Percentiles rank a stretch among this genome's conserved stretches.
These are phyloP conservation scores for Protomyces macrosporus DNA, from an alignment of 1,139 yeast species.

Conservation along the genomic window DNA sequence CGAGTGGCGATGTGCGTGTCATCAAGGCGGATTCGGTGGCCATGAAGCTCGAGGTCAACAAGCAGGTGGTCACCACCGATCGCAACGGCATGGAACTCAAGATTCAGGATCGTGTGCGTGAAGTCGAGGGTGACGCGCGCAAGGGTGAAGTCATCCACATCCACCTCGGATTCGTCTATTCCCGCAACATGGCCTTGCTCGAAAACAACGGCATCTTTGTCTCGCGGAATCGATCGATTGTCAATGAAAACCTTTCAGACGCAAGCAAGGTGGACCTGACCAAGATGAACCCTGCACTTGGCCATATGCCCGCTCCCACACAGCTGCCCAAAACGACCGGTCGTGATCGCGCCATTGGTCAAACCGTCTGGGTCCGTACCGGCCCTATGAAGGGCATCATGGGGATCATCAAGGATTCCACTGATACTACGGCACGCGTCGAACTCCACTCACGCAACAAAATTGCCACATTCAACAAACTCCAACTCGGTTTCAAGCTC, in stretches of 20 bases:
- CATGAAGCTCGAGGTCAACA: conserved; percentile 57
- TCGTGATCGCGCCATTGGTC: conserved; percentile 72
- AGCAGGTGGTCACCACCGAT: conserved; percentile 79
- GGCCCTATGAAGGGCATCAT: conserved; percentile 88
- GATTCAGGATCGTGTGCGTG: conserved; percentile 88
- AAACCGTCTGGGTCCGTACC: conserved; percentile 76
- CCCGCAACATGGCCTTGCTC: conserved; percentile 67
- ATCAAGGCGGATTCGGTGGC: conserved; percentile 77
- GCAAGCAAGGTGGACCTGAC: conserved; percentile 21
- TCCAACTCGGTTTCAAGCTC: conserved; percentile 57
- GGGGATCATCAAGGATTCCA: conserved; percentile 91
- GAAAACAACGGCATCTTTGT: conserved; percentile 63
- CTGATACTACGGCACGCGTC: conserved; percentile 82
- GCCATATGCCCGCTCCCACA: conserved; percentile 48
- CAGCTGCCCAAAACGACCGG: conserved; percentile 53
- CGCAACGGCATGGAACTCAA: conserved; percentile 74
- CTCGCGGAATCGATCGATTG: conserved; percentile 45
- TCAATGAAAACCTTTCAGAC: conserved; percentile 70
- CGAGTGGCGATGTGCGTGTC: conserved; percentile 70
- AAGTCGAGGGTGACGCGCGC: conserved; percentile 68
- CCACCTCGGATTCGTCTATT: conserved; percentile 69
- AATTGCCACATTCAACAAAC: conserved; percentile 76
- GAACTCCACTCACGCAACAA: conserved; percentile 91
- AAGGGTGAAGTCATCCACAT: conserved; percentile 86
- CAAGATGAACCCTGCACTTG: conserved; percentile 24